phyloP scores from a whole-genome alignment of 805 yeast genomes.

The Sugiyamaella valdiviana region DNA sequence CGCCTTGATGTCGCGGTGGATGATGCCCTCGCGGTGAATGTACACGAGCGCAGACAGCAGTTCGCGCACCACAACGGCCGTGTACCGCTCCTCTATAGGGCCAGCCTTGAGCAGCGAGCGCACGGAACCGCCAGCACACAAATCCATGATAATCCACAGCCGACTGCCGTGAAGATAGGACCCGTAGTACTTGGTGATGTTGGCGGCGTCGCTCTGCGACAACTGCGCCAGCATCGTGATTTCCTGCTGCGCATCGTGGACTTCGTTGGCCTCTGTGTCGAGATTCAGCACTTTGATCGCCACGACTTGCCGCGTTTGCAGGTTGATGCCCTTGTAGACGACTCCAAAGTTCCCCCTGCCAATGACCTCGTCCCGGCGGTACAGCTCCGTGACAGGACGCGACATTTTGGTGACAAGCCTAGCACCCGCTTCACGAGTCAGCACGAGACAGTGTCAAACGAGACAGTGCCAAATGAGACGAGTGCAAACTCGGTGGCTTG shows the following conservation, averaged over 20 bases:
- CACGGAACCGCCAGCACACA: slow-evolving; percentile 93
- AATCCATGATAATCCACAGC: slow-evolving; percentile 96
- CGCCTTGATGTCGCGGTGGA: slow-evolving; percentile 94
- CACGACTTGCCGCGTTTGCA: slow-evolving; percentile 62
- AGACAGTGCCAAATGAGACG: no score
- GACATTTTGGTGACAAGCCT: no score
- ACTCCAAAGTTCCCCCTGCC: slow-evolving; percentile 97
- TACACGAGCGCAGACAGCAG: slow-evolving; percentile 66
- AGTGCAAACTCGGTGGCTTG: no score
- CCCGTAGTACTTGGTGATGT: slow-evolving; percentile 88
- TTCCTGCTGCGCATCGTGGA: slow-evolving; percentile 89
- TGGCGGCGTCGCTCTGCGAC: slow-evolving; percentile 64
- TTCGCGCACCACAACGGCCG: slow-evolving; percentile 82
- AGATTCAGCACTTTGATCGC: slow-evolving; percentile 91
- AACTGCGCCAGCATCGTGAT: slow-evolving; percentile 78
- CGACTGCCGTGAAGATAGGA: slow-evolving; percentile 82
- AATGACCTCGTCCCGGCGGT: slow-evolving; percentile 79
- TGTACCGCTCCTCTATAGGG: slow-evolving; percentile 72
- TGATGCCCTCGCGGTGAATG: slow-evolving; percentile 84
- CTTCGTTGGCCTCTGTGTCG: slow-evolving; percentile 92
- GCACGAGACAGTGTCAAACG: no score
- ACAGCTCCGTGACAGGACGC: slow-evolving; percentile 35
- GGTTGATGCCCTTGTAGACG: slow-evolving; percentile 71
- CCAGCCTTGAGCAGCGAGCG: slow-evolving; percentile 85
- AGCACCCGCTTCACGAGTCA: no score